phyloP scores from a whole-genome alignment of 1,284 basidiomycete species.

The Rugosomyces carneus region DNA sequence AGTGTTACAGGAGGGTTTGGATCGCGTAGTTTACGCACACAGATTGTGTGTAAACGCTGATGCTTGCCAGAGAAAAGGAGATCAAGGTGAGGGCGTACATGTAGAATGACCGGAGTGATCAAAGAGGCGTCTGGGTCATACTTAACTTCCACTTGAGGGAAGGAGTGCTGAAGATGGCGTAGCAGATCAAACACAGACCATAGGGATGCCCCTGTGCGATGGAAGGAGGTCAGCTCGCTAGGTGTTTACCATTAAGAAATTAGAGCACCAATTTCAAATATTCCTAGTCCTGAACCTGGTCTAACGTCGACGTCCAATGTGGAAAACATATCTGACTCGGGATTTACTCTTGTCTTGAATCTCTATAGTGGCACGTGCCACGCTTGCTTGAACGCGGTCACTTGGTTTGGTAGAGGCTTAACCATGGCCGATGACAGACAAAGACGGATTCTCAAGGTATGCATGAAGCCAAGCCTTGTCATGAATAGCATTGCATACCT shows the following conservation, averaged over 20 bases:
- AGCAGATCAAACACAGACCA: constrained; percentile 77
- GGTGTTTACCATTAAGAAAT: not conserved
- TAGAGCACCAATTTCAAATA: constrained; percentile 65
- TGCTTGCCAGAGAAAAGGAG: constrained; percentile 72
- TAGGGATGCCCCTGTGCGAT: constrained; percentile 66
- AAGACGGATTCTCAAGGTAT: constrained; percentile 59
- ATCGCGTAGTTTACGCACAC: constrained; percentile 57
- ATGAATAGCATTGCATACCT: not conserved
- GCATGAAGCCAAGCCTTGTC: not conserved
- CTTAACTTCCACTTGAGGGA: constrained; percentile 79
- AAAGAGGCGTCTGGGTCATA: constrained; percentile 74
- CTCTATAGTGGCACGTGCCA: too few species aligned
- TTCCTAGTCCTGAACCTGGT: constrained; percentile 73
- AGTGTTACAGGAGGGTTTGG: constrained; percentile 59
- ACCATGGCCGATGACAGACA: constrained; percentile 46
- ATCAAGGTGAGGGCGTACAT: constrained; percentile 72
- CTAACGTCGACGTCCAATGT: constrained; percentile 68
- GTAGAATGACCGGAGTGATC: constrained; percentile 69
- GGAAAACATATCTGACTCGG: constrained; percentile 43
- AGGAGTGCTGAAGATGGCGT: constrained; percentile 53
- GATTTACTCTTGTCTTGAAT: too few species aligned
- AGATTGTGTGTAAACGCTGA: constrained; percentile 74
- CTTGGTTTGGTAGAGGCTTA: too few species aligned
- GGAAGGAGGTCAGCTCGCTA: not conserved
- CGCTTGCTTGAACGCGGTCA: too few species aligned